Base-by-base conservation (phyloP, 2,329 filamentous ascomycete genomes). In the Beauveria caledonica region DNA sequence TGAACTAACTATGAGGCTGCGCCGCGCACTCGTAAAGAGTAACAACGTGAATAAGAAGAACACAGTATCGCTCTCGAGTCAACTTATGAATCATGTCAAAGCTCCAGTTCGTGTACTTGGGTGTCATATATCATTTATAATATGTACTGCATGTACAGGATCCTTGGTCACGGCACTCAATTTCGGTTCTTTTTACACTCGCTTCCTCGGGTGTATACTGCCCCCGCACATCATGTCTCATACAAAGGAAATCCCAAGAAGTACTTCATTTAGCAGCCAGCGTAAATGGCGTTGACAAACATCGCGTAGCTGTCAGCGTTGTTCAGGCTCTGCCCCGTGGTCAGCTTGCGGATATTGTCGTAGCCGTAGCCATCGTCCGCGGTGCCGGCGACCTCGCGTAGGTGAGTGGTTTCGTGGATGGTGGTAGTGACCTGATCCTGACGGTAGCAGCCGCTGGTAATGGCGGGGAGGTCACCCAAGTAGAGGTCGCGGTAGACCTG, bases 301-400 rank as follows among this genome's bases (percentile, higher is more conserved):
- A 65, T 52, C 36, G 59, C 60, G 46, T 64, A 66, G 3, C 58
- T 65, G 33, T 66, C 64, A 0, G 64, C 64, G 33, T 65, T 63
- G 57, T 62, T 62, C n/a, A 64, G 33, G 60, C 63, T 66, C 23
- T 66, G 45, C 4, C 17, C 13, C 21, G 53, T 53, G 8, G 48
- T 42, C n/a, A 66, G 61, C 45, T 17, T 50, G 29, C 48, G 52
- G 23, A 65, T 45, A 33, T 39, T 55, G 39, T 62, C 52, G 56
- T 66, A 66, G 48, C 64, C 64, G 50, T 66, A 66, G 48, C 61
- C 46, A 11, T 44, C 36, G 45, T 61, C 59, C 9, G 10, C 9
- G n/a, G 59, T 61, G 23, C 59, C 59, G 15, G 46, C 53, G 5
- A 61, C 46, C 59, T 61, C 36, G 15, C 52, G 17, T 25, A 62